Percentiles rank a stretch among this genome's conserved stretches.
These are phyloP conservation scores for Corallochytrium limacisporum DNA, from an alignment of 78 protist genomes.

Conservation along the genomic window DNA sequence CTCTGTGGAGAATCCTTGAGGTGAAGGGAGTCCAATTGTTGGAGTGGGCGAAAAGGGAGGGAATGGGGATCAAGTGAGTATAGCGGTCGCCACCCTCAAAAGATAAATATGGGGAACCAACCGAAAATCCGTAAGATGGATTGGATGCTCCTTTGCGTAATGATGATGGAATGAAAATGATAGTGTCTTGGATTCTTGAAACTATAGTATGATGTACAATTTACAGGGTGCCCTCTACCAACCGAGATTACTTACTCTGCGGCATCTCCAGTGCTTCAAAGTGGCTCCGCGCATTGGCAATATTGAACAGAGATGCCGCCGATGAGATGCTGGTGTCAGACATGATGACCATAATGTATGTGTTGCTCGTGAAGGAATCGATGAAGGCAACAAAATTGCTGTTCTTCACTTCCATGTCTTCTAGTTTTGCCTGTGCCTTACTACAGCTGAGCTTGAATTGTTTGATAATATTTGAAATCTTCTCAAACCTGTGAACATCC, in stretches of 20 bases:
- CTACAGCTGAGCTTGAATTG: conserved; percentile 82
- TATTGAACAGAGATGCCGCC: conserved; percentile 31
- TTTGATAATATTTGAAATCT: conserved; percentile 85
- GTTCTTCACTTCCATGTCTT: conserved; percentile 68
- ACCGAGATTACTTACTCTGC: conserved; percentile 1
- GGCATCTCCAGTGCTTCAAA: conserved; percentile 28
- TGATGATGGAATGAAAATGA: no score
- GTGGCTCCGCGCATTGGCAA: conserved; percentile 27
- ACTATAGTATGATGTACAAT: no score
- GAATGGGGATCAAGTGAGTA: no score
- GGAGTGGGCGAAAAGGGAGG: no score
- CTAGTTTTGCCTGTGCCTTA: background rate
- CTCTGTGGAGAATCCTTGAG: no score
- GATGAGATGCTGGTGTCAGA: conserved; percentile 58
- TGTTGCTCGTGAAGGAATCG: conserved; percentile 85
- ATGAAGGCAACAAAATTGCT: conserved; percentile 70
- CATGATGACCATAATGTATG: conserved; percentile 86
- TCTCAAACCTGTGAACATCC: conserved; percentile 72
- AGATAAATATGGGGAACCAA: no score
- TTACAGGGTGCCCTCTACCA: no score
- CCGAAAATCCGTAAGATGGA: no score
- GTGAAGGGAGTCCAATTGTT: no score
- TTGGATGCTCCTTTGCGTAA: no score
- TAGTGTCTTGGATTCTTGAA: no score
- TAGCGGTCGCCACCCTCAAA: no score